phyloP scores from a whole-genome alignment of 1,139 yeast species.

The Kodamaea sp. region DNA sequence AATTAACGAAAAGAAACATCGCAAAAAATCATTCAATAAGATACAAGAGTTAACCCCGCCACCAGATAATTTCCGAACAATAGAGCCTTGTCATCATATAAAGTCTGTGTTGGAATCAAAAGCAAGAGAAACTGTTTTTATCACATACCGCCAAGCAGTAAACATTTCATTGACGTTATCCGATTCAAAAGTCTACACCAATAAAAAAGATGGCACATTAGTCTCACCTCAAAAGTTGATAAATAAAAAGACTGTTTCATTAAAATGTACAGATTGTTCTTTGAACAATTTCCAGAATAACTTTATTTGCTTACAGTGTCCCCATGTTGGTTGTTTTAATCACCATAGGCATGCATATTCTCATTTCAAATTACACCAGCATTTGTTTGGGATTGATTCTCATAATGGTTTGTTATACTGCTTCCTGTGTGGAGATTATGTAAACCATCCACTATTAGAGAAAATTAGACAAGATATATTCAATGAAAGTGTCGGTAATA shows the following conservation, averaged over 20 bases:
- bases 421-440: slow-evolving; percentile 70
- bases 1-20: not conserved
- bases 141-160: slow-evolving; percentile 58
- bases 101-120: slow-evolving; percentile 50
- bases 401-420: slow-evolving; percentile 64
- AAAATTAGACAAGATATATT: slow-evolving; percentile 39
- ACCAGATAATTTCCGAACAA: slow-evolving; percentile 26
- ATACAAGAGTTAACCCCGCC: slow-evolving; percentile 18
- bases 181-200: slow-evolving; percentile 19
- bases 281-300: slow-evolving; percentile 47
- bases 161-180: slow-evolving; percentile 38
- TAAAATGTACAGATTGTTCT: slow-evolving; percentile 51
- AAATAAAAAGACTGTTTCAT: slow-evolving; percentile 38
- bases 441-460: slow-evolving; percentile 58
- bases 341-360: slow-evolving; percentile 50
- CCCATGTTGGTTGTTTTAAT: slow-evolving; percentile 69
- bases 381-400: slow-evolving; percentile 69
- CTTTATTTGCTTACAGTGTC: slow-evolving; percentile 76
- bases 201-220: slow-evolving; percentile 30
- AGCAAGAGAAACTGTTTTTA: slow-evolving; percentile 53
- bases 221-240: slow-evolving; percentile 29
- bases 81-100: slow-evolving; percentile 54
- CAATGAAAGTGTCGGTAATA: slow-evolving; percentile 1
- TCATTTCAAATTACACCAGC: slow-evolving; percentile 63
- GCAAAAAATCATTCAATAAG: slow-evolving; percentile 8